Evolutionary conservation across 768 basidiomycete genomes (phyloP), one percentile per base, ranked within the genome.

Genomic region (Asterophora lycoperdoides): DNA sequence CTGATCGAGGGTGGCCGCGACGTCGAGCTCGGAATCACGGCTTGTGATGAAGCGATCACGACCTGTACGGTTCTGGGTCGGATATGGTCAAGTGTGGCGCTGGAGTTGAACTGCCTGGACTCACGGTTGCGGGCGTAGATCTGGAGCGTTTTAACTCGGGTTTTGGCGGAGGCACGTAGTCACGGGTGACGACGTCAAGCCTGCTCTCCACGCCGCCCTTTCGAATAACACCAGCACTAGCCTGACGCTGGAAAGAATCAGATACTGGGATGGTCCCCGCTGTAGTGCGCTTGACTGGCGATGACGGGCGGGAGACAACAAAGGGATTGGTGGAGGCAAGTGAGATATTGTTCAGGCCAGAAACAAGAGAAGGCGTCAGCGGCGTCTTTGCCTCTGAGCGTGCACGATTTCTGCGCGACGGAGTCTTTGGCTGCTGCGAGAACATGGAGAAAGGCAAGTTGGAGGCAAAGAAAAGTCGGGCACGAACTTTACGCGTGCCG

Each of bases 121-220:
- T 58, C 41, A 76, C 76, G 41, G 78, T 76, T 20, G 83, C 80
- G 5, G 87, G 85, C 0, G 84, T 87, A 0, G 86, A 89, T 42
- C 79, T 81, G 1, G 87, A 87, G 5, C 87, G 78, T 59, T 86
- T 89, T 34, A 81, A 63, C 48, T 86, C 81, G 33, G 72, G 64
- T 54, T 78, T 79, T 29, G 75, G 70, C 8, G 77, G 77, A n/a
- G 86, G 85, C 11, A 84, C 75, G 55, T 90, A 89, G 63, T 91
- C 89, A 40, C 77, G 72, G 0, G 84, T 84, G 47, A 91, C 79
- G 17, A 90, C 86, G 39, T 91, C 83, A 13, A 90, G 69, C 48
- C 85, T 74, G 53, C 83, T 84, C 61, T 92, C 89, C 9, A 89
- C 65, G 7, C 87, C 87, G 35, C 89, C 89, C 52, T 80, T 86